phyloP scores from a whole-genome alignment of 495 filamentous ascomycete genomes.

The Ramalina peruviana region DNA sequence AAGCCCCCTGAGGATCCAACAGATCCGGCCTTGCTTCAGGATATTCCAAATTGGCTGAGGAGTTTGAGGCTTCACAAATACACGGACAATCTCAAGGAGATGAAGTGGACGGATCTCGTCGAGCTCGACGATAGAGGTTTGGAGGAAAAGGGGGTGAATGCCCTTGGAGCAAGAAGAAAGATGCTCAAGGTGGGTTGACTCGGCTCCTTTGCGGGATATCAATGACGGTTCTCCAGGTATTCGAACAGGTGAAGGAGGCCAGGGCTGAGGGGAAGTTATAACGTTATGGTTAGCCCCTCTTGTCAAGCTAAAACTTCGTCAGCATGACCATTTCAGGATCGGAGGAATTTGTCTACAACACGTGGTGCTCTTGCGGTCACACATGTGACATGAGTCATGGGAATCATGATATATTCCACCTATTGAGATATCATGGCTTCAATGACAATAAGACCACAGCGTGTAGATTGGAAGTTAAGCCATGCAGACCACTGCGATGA shows the following conservation, averaged over 20 bases:
- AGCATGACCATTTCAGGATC: too few species aligned
- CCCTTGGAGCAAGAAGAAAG: constrained; percentile 86
- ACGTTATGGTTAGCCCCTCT: too few species aligned
- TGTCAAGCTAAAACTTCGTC: too few species aligned
- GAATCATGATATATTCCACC: constrained; percentile 6
- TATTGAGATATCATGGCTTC: too few species aligned
- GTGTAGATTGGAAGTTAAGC: too few species aligned
- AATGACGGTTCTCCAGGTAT: constrained; percentile 41
- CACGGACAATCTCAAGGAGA: constrained; percentile 92
- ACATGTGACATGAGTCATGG: constrained; percentile 13
- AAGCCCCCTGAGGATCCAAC: constrained; percentile 98
- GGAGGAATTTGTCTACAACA: too few species aligned
- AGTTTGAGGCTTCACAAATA: constrained; percentile 96
- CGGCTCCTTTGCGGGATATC: background rate
- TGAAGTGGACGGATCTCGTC: constrained; percentile 90
- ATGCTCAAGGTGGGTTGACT: constrained; percentile 72
- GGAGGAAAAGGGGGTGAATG: constrained; percentile 88
- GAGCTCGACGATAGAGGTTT: constrained; percentile 87
- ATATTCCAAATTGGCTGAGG: constrained; percentile 91
- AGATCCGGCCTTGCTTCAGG: constrained; percentile 77
- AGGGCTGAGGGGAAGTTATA: constrained; percentile 53
- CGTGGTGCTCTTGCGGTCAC: background rate
- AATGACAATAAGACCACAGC: too few species aligned
- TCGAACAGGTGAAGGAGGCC: constrained; percentile 84
- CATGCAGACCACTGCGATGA: too few species aligned